phyloP scores from a whole-genome alignment of 352 stramenopile genomes.

The Globisporangium acanthophoron region DNA sequence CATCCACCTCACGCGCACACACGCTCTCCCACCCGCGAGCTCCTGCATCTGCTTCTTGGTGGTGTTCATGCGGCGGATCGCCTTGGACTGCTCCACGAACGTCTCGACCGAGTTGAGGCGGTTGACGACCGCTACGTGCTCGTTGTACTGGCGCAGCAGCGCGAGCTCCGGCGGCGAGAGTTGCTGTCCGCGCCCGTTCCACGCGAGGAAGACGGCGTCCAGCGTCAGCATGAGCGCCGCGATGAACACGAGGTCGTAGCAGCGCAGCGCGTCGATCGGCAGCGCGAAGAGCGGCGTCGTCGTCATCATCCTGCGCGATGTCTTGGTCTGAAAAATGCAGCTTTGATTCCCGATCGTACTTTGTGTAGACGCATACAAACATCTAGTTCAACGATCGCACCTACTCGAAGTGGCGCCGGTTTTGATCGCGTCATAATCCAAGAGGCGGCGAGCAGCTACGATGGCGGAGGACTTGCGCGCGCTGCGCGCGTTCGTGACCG shows the following conservation, averaged over 20 bases:
- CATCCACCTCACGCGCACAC: neutral
- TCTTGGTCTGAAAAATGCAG: neutral
- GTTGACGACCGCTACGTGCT: constrained; percentile 73
- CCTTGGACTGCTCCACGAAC: constrained; percentile 86
- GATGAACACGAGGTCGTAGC: constrained; percentile 71
- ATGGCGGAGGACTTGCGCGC: constrained; percentile 74
- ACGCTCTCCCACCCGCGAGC: constrained; percentile 42
- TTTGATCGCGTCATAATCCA: neutral
- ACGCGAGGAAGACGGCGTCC: constrained; percentile 49
- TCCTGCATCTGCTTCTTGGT: constrained; percentile 85
- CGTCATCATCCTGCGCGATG: neutral
- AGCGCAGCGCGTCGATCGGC: constrained; percentile 45
- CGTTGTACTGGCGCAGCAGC: constrained; percentile 67
- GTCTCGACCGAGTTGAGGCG: constrained; percentile 85
- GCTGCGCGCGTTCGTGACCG: constrained; percentile 76
- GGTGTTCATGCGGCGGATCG: constrained; percentile 79
- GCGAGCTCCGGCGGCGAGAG: constrained; percentile 50
- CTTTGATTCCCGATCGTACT: neutral
- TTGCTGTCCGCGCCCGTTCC: constrained; percentile 40
- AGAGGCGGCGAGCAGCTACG: constrained; percentile 4
- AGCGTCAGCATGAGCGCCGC: constrained; percentile 44
- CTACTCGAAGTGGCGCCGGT: too few species aligned
- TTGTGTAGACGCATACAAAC: neutral
- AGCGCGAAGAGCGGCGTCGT: constrained; percentile 21
- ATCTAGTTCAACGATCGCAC: too few species aligned